A percentile compares a stretch with the other conserved stretches of the same genome.
Evolutionary conservation across 1,284 basidiomycete species (phyloP).

Genomic region (Serendipita sp.): DNA sequence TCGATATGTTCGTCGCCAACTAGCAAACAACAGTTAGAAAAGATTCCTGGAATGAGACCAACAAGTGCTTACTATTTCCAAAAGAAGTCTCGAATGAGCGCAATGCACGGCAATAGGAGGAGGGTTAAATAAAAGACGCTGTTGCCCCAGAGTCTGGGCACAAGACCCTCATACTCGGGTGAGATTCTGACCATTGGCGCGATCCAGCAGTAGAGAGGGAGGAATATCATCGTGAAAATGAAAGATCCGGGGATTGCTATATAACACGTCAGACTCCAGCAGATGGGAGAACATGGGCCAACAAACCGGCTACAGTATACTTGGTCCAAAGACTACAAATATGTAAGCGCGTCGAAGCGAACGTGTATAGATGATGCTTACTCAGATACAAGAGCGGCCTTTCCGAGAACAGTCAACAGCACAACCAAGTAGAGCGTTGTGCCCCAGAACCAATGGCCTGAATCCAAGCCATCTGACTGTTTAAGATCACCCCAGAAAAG

Average conservation of each 20-base stretch:
- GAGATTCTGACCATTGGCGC: conserved; percentile 81
- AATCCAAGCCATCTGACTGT: conserved; percentile 63
- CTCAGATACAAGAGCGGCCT: conserved; percentile 96
- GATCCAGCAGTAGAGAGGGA: conserved; percentile 81
- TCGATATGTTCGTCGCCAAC: conserved; percentile 80
- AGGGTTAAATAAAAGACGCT: conserved; percentile 83
- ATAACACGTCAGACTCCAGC: conserved; percentile 9
- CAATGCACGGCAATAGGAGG: conserved; percentile 75
- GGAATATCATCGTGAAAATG: conserved; percentile 82
- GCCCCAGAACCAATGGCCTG: conserved; percentile 97
- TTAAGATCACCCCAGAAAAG: conserved; percentile 88
- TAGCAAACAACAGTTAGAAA: conserved; percentile 21
- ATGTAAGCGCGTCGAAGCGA: conserved; percentile 10
- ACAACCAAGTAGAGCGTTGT: conserved; percentile 88
- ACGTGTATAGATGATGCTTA: conserved; percentile 29
- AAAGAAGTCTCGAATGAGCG: conserved; percentile 78
- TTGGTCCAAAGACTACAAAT: conserved; percentile 86
- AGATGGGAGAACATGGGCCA: not conserved
- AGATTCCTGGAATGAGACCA: conserved; percentile 12
- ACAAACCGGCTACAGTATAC: conserved; percentile 78
- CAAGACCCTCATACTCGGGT: conserved; percentile 77
- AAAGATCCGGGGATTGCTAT: conserved; percentile 92
- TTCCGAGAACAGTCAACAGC: conserved; percentile 88
- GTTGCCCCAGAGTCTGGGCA: conserved; percentile 77
- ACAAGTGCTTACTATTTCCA: conserved; percentile 75